These are phyloP conservation scores for Isatis tinctoria DNA, from an alignment of 345 rosid genomes.

Conservation along the genomic window DNA sequence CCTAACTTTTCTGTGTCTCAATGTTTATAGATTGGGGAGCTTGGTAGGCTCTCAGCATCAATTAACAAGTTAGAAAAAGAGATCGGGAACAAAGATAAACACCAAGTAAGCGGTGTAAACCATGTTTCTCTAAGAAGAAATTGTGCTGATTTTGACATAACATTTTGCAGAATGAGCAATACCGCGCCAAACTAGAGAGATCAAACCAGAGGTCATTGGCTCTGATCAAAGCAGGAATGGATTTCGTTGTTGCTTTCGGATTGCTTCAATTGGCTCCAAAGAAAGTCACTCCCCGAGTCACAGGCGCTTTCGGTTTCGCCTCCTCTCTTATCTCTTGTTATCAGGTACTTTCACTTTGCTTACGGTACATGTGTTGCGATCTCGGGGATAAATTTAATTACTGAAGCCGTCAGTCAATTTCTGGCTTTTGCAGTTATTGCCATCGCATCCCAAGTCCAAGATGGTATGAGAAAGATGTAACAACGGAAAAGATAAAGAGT, in stretches of 20 bases:
- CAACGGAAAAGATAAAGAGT: neutral
- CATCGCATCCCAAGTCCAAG: slow-evolving; percentile 29
- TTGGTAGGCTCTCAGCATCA: slow-evolving; percentile 78
- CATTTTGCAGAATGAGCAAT: slow-evolving; percentile 87
- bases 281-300: slow-evolving; percentile 91
- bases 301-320: slow-evolving; percentile 82
- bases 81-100: slow-evolving; percentile 56
- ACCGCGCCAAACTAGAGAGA: slow-evolving; percentile 54
- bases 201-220: slow-evolving; percentile 89
- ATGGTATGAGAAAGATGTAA: neutral
- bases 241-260: slow-evolving; percentile 80
- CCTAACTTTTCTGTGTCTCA: neutral
- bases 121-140: too few relatives aligned
- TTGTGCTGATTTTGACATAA: too few relatives aligned
- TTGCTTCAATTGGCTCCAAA: slow-evolving; percentile 87
- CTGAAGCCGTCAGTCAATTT: neutral
- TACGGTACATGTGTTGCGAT: neutral
- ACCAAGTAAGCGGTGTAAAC: too few relatives aligned
- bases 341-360: too few relatives aligned
- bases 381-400: neutral
- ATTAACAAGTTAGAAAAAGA: slow-evolving; percentile 76
- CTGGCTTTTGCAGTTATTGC: slow-evolving; percentile 21
- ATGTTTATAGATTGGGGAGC: slow-evolving; percentile 67
- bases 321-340: slow-evolving; percentile 87
- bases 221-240: slow-evolving; percentile 76